Evolutionary conservation across 75 land plant species (phyloP).

Genomic region (Isoetes taiwanensis): DNA sequence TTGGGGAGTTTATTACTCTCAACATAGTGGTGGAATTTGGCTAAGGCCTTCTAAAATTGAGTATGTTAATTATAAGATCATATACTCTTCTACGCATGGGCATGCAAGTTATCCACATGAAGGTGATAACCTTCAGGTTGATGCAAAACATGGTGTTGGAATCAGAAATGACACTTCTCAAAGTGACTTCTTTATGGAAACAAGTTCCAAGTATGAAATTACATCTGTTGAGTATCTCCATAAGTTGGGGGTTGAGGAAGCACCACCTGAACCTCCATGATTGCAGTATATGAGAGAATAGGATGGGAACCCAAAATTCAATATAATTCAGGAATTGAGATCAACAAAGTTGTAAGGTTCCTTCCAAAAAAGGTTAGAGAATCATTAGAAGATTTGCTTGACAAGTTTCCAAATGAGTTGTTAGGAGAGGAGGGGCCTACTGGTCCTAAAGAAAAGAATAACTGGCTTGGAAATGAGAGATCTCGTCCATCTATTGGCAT

Average conservation of each 20-base stretch:
- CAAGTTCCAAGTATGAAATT: constrained; percentile 25
- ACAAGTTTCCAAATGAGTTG: constrained; percentile 44
- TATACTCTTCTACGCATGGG: constrained; percentile 40
- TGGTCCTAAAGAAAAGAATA: constrained; percentile 56
- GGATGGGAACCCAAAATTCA: constrained; percentile 72
- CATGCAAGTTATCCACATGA: constrained; percentile 51
- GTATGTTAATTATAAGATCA: constrained; percentile 35
- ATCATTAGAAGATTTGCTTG: constrained; percentile 25
- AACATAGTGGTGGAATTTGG: constrained; percentile 63
- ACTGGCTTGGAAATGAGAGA: constrained; percentile 62
- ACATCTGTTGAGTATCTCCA: constrained; percentile 49
- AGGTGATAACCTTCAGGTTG: constrained; percentile 53
- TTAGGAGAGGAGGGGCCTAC: constrained; percentile 68
- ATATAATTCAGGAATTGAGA: constrained; percentile 26
- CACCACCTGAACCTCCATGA: constrained; percentile 52
- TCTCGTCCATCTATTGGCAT: too few relatives aligned
- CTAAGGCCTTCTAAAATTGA: constrained; percentile 37
- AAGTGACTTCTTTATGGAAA: constrained; percentile 29
- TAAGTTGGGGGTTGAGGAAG: constrained; percentile 12
- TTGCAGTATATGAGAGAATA: constrained; percentile 44
- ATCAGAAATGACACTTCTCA: constrained; percentile 51
- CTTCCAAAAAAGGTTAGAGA: constrained; percentile 33
- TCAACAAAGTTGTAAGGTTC: constrained; percentile 26
- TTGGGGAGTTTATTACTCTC: constrained; percentile 39
- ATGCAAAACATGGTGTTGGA: constrained; percentile 34